phyloP scores from a whole-genome alignment of 495 filamentous ascomycete genomes.

The Daldinia loculata region DNA sequence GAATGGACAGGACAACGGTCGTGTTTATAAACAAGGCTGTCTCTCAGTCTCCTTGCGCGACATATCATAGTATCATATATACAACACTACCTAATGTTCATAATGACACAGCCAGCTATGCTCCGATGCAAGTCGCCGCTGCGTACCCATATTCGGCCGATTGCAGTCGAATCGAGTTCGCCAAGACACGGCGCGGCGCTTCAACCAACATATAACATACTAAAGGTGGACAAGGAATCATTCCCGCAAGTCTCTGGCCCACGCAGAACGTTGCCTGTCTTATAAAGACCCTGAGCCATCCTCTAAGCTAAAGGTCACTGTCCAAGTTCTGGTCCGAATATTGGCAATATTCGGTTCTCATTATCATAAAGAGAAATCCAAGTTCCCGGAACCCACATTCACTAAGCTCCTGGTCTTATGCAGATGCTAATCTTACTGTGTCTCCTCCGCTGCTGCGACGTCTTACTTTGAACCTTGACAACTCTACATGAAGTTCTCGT shows the following conservation, averaged over 20 bases:
- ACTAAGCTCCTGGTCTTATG: constrained; percentile 23
- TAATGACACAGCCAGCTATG: constrained; percentile 5
- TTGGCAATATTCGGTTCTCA: constrained; percentile 19
- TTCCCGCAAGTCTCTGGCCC: constrained; percentile 29
- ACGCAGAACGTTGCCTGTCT: constrained; percentile 13
- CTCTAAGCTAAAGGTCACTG: constrained; percentile 14
- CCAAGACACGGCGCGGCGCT: constrained; percentile 37
- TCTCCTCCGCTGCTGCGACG: constrained; percentile 10
- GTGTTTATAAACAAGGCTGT: constrained; percentile 3
- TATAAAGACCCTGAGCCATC: constrained; percentile 21
- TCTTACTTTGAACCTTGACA: constrained; percentile 4
- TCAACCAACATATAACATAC: constrained; percentile 14
- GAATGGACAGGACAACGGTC: constrained; percentile 2
- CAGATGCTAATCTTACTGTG: constrained; percentile 39
- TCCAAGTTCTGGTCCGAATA: constrained; percentile 29
- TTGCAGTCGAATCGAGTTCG: constrained; percentile 35
- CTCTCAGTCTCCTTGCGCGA: not conserved
- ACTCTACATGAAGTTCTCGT: constrained; percentile 9
- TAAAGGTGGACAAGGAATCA: constrained; percentile 19
- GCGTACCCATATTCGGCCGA: constrained; percentile 39
- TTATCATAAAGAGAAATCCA: constrained; percentile 19
- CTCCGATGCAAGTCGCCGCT: constrained; percentile 32
- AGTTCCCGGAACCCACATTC: constrained; percentile 21
- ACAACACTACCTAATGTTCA: constrained; percentile 16
- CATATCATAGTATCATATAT: not conserved